A percentile compares a stretch with the other conserved stretches of the same genome.
phyloP scores from a whole-genome alignment of 2,329 filamentous ascomycete genomes.

The Calonectria pauciramosa region DNA sequence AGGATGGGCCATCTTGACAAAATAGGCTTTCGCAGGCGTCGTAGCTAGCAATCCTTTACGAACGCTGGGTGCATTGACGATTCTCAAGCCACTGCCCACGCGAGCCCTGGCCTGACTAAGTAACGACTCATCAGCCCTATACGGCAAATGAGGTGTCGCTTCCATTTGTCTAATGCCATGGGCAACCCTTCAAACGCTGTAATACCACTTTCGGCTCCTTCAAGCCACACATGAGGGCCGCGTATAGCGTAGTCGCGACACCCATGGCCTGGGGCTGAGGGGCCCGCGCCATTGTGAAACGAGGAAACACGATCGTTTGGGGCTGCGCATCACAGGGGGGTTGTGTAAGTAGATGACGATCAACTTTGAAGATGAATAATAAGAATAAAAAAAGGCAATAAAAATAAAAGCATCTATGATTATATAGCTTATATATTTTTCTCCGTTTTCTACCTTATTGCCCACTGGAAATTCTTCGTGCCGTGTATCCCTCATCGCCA shows the following conservation, averaged over 20 bases:
- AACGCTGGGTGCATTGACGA: not conserved
- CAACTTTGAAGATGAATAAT: not conserved
- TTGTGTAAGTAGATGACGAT: not conserved
- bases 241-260: conserved; percentile 17
- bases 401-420: too few species aligned
- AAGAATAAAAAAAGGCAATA: not conserved
- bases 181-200: not conserved
- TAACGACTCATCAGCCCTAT: conserved; percentile 16
- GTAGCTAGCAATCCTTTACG: not conserved
- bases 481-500: not conserved
- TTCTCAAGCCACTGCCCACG: not conserved
- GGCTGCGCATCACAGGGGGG: not conserved
- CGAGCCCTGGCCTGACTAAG: not conserved
- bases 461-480: not conserved
- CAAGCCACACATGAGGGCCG: not conserved
- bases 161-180: not conserved
- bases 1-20: not conserved
- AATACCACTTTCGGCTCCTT: not conserved
- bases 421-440: too few species aligned
- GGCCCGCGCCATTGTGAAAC: not conserved
- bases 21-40: not conserved
- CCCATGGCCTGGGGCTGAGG: not conserved
- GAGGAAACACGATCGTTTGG: not conserved
- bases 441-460: not conserved
- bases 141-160: not conserved